Conservation (phyloP, 164 flowering plant species). For the Stephania japonica region DNA sequence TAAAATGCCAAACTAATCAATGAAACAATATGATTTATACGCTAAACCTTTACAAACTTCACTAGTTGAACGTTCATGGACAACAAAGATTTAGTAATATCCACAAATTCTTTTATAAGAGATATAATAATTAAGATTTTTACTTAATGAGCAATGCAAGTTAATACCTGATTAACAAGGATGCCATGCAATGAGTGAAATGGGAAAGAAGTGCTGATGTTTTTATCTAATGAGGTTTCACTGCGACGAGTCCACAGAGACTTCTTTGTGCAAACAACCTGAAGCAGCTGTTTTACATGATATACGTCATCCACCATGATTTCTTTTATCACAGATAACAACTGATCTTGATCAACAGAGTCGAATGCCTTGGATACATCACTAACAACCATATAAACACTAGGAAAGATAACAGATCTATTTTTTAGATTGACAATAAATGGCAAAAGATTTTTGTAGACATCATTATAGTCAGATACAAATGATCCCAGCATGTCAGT, state of each 20-base stretch:
- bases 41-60: not conserved
- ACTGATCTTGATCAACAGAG: constrained; percentile 70
- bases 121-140: not conserved
- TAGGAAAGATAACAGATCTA: constrained; percentile 26
- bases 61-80: not conserved
- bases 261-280: constrained; percentile 46
- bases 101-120: not conserved
- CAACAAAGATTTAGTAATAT: not conserved
- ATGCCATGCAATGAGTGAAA: constrained; percentile 33
- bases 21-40: not conserved
- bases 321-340: constrained; percentile 59
- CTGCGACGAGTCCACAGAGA: constrained; percentile 32
- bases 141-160: not conserved
- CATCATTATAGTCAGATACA: constrained; percentile 76
- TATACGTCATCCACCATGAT: constrained; percentile 43
- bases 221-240: constrained; percentile 21
- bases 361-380: constrained; percentile 94
- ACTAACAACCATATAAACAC: constrained; percentile 51
- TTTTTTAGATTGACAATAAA: constrained; percentile 45
- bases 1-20: not conserved
- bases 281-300: constrained; percentile 29
- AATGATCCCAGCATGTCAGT: constrained; percentile 73
- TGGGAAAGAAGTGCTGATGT: constrained; percentile 13
- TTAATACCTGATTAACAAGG: constrained; percentile 59
- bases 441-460: constrained; percentile 58